Percentiles rank a stretch among this genome's conserved stretches.
Evolutionary conservation across 257 asterid genomes (phyloP).

Genomic region (Solanum pimpinellifolium): DNA sequence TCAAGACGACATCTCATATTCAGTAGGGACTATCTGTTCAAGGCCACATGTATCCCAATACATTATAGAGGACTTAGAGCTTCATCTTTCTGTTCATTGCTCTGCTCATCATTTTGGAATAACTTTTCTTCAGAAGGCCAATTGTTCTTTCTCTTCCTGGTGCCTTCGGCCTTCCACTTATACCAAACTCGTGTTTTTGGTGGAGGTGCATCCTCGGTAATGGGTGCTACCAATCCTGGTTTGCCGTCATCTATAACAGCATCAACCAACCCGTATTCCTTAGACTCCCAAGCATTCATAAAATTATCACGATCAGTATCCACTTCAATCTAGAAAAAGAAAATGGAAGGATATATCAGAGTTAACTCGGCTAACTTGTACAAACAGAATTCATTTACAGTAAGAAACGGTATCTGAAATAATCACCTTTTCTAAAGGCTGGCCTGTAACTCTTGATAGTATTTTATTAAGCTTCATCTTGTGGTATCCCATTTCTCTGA

Average conservation of each 20-base stretch:
- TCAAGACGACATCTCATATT: background rate
- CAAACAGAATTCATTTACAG: background rate
- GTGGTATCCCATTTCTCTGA: slow-evolving; percentile 76
- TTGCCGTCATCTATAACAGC: slow-evolving; percentile 88
- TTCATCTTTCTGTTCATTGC: slow-evolving; percentile 38
- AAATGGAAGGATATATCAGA: background rate
- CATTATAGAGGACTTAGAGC: slow-evolving; percentile 24
- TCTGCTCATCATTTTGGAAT: slow-evolving; percentile 29
- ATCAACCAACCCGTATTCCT: slow-evolving; percentile 82
- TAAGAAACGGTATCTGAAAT: background rate
- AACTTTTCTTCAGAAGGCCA: slow-evolving; percentile 62
- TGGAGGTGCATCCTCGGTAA: slow-evolving; percentile 49
- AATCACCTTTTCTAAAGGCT: slow-evolving; percentile 74
- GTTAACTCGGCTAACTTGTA: background rate
- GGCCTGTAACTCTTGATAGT: slow-evolving; percentile 72
- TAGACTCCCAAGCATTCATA: slow-evolving; percentile 95
- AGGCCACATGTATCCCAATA: background rate
- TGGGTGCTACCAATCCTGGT: slow-evolving; percentile 89
- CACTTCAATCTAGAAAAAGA: slow-evolving; percentile 37
- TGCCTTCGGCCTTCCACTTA: slow-evolving; percentile 59
- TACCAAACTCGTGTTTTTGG: slow-evolving; percentile 66
- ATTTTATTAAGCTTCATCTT: slow-evolving; percentile 75
- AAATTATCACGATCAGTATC: slow-evolving; percentile 83
- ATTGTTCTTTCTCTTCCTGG: slow-evolving; percentile 43
- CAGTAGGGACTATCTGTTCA: background rate